These are phyloP conservation scores for Solanum piurae DNA, from an alignment of 257 asterid genomes.

Conservation along the genomic window DNA sequence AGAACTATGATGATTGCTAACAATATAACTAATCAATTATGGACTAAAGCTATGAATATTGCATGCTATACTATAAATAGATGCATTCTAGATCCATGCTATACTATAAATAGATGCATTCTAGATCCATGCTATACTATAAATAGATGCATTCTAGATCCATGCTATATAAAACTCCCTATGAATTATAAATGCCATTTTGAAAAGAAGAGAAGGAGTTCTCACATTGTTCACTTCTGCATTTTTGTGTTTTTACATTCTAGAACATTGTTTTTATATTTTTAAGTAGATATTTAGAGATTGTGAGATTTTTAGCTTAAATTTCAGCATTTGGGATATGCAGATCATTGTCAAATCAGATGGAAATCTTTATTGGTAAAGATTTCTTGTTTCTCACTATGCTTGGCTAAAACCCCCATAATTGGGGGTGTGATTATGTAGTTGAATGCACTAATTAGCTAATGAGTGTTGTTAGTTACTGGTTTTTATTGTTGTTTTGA, in stretches of 20 bases:
- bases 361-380: background rate
- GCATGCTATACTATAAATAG: background rate
- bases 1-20: background rate
- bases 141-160: background rate
- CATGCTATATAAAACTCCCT: background rate
- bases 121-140: background rate
- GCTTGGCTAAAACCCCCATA: background rate
- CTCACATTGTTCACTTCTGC: background rate
- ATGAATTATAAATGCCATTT: too few relatives aligned
- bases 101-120: background rate
- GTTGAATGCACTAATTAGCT: background rate
- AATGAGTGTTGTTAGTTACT: background rate
- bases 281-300: too few relatives aligned
- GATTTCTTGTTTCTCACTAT: background rate
- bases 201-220: too few relatives aligned
- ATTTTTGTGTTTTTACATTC: too few relatives aligned
- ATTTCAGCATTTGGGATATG: background rate
- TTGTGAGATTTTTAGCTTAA: background rate
- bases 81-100: background rate
- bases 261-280: too few relatives aligned
- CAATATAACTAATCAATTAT: too few relatives aligned
- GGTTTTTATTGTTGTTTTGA: too few relatives aligned
- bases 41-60: background rate
- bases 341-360: background rate
- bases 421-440: background rate